These are phyloP conservation scores for Blastosporella zonata DNA, from an alignment of 1,284 basidiomycete genomes.

Conservation along the genomic window DNA sequence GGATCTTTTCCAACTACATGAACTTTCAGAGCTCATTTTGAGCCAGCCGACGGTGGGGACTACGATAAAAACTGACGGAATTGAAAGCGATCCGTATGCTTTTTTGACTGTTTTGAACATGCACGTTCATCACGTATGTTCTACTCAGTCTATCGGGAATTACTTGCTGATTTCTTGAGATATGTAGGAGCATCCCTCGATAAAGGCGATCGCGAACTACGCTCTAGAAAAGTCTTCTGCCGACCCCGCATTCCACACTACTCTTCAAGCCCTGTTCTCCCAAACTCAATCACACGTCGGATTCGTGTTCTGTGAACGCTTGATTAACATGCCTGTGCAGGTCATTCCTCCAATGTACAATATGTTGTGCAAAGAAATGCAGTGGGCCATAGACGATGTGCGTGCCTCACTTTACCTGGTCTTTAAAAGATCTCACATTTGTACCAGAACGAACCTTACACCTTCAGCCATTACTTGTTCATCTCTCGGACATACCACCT, in stretches of 20 bases:
- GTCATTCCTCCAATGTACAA: slow-evolving; percentile 87
- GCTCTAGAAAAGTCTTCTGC: slow-evolving; percentile 48
- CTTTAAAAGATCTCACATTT: neutral
- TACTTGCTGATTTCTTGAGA: neutral
- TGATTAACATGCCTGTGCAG: slow-evolving; percentile 92
- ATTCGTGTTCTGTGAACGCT: slow-evolving; percentile 79
- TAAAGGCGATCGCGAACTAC: slow-evolving; percentile 74
- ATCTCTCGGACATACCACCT: slow-evolving; percentile 74
- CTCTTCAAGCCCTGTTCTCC: slow-evolving; percentile 53
- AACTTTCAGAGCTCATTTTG: slow-evolving; percentile 77
- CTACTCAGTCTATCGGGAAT: neutral
- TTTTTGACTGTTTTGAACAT: slow-evolving; percentile 82
- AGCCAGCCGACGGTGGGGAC: slow-evolving; percentile 77
- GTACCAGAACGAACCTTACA: slow-evolving; percentile 61
- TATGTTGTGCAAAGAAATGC: slow-evolving; percentile 82
- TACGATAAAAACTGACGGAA: slow-evolving; percentile 89
- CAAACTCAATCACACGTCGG: slow-evolving; percentile 62
- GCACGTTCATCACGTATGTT: slow-evolving; percentile 66
- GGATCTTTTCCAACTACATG: slow-evolving; percentile 63
- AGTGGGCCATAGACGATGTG: slow-evolving; percentile 64
- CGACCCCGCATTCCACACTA: slow-evolving; percentile 47
- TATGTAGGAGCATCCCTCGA: slow-evolving; percentile 60
- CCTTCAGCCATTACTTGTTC: slow-evolving; percentile 70
- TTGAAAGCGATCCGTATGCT: slow-evolving; percentile 85
- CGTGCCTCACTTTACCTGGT: slow-evolving; percentile 22